Base-by-base conservation (phyloP, 768 basidiomycete species). In the Ramaria sp. region DNA sequence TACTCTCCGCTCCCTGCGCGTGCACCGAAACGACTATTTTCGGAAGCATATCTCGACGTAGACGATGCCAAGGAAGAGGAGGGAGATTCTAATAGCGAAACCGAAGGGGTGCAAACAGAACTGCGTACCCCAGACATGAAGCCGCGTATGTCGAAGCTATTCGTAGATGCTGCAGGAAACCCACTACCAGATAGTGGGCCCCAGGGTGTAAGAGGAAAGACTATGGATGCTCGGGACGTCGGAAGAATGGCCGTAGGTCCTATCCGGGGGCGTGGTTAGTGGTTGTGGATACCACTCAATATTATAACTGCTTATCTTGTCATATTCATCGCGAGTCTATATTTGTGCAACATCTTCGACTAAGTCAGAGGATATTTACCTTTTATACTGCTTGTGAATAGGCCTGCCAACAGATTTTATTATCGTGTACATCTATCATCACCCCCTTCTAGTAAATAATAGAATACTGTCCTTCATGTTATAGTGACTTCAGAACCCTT, bases 1-100 rank as follows among this genome's bases (percentile, higher is more conserved):
- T 88, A 73, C 62, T 80, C 81, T 34, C 82, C 82, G 1, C 66
- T 71, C 1, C 70, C 76, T 10, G 67, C 71, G 10, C 79, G 77
- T 45, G 72, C 76, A 42, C 22, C 51, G 2, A 30, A 28, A 22
- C 51, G 51, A 24, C 51, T 52, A 8, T 39, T 52, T 28, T 38
- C 24, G 15, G 51, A 52, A 52, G 51, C 51, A 34, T 37, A 50
- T 36, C 51, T 3, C 25, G 51, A 39, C 13, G 28, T 7, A 25
- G 38, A 47, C 3, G 41, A 47, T 13, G 52, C 24, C 34, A 42
- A 47, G 24, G 52, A 34, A 24, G 43, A 13, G n/a, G 42, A 18
- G 27, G 34, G 27, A n/a, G 37, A 15, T 24, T 18, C 8, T n/a
- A 20, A 18, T 20, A 7, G 43, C 18, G 43, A 22, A 12, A 24